Evolutionary conservation across 371 early-diverging fungal genomes (phyloP), one percentile per base, ranked within the genome.

Genomic region (Funneliformis caledonium): DNA sequence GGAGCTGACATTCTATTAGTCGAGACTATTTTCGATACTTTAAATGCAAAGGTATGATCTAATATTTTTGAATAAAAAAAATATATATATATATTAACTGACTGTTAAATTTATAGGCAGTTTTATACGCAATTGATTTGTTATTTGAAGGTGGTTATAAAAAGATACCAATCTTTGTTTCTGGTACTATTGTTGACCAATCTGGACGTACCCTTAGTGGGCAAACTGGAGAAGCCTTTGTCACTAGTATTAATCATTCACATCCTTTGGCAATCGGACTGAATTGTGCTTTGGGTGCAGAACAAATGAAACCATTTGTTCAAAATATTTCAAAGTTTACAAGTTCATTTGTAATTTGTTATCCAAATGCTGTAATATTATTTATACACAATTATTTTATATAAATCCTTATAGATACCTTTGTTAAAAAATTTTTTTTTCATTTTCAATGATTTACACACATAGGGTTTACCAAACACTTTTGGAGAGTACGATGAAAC

Each of bases 111-210:
- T 64, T 19, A 45, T 10, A 80, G 80, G 97, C 97, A 1, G 97
- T 96, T 4, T 84, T 97, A 26, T 97, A 88, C 86, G 97, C 97
- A 14, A 94, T 97, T 83, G 96, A 97, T 84, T 68, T 90, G 7
- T 89, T 94, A 56, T 92, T 96, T 80, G 94, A 94, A 47, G 94
- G 93, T 72, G 87, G 90, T 6, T 96, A 95, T 80, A 91, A 92
- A 82, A 86, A 88, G 64, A 89, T 91, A 0, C 97, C 97, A 9
- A 87, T 97, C 56, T 91, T 97, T 81, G 89, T 97, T n/a, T 97
- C 97, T 14, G 97, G 97, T 64, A 97, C 97, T n/a, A 97, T 97
- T 87, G 97, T 97, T 45, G 97, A 97, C 88, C 94, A 95, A 86
- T 94, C 94, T 78, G 97, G 98, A 62, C 93, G 97, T 83, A 97